A percentile compares a stretch with the other conserved stretches of the same genome.
phyloP scores from a whole-genome alignment of 2,329 filamentous ascomycete species.

The Pseudogymnoascus sp. region DNA sequence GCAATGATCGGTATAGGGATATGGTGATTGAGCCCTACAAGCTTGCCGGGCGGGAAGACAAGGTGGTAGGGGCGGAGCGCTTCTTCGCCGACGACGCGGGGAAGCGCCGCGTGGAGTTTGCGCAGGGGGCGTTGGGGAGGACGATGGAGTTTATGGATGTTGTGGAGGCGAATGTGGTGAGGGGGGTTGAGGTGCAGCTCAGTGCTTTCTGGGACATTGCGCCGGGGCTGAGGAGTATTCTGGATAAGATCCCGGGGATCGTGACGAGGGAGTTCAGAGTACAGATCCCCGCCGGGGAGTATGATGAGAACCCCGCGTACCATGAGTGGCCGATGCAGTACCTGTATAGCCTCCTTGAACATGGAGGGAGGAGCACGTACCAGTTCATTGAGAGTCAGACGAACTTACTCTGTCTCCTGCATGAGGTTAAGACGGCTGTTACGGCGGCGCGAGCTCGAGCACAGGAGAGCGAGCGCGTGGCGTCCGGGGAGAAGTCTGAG shows the following conservation, averaged over 20 bases:
- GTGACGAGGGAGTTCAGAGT: constrained; percentile 50
- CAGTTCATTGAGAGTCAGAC: constrained; percentile 96
- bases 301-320: constrained; percentile 79
- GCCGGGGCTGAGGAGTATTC: constrained; percentile 66
- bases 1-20: constrained; percentile 77
- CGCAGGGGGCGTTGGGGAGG: constrained; percentile 63
- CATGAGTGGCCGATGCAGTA: constrained; percentile 79
- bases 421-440: constrained; percentile 78
- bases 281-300: constrained; percentile 70
- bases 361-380: constrained; percentile 86
- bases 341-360: constrained; percentile 72
- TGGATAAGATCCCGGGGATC: constrained; percentile 64
- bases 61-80: constrained; percentile 65
- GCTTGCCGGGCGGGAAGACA: constrained; percentile 66
- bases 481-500: constrained; percentile 31
- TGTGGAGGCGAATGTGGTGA: constrained; percentile 75
- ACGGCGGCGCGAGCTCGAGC: constrained; percentile 61
- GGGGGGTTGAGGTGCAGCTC: constrained; percentile 84
- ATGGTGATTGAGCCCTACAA: constrained; percentile 77
- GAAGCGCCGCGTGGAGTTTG: constrained; percentile 62
- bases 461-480: constrained; percentile 53
- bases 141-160: constrained; percentile 69
- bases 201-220: constrained; percentile 98
- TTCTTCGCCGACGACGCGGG: constrained; percentile 78
- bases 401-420: constrained; percentile 80